Base-by-base conservation (phyloP, 441 rosid species). In the Brassica hybrid region DNA sequence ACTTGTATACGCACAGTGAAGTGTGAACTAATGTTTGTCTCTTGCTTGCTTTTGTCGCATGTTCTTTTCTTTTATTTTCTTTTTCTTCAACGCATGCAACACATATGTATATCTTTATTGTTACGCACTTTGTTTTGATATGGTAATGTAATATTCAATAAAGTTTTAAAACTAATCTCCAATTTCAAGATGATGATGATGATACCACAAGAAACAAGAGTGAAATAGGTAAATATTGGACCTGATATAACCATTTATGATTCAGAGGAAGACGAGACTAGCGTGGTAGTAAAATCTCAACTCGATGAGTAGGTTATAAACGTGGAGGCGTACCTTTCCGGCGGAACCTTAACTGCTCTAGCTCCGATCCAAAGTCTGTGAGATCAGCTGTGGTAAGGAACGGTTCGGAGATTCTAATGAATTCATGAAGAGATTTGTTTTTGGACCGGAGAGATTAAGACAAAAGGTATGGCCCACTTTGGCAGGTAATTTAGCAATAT, bases 301-400 rank as follows among this genome's bases (percentile, higher is more conserved):
- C 43, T 61, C 56, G 36, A 56, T 56, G n/a, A 58, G 34, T 43
- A 36, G 65, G 18, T 17, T 54, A 2, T 6, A 43, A 64, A 77
- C 8, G 59, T 50, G 27, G 69, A 60, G 74, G 73, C 65, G 32
- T 68, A 78, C 78, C 81, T 62, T 67, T 17, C 81, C 78, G 75
- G 78, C 58, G 17, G 74, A 78, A 67, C 59, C 71, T 23, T 73
- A 25, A 61, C 41, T 3, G 50, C 73, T 61, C 77, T 78, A 12
- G 65, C 69, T 73, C 11, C 18, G 52, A 78, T 52, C 18, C 13
- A n/a, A 64, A 25, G 3, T 14, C 57, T 14, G 65, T 0, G 23
- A 59, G 73, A 60, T 67, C 41, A 30, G 65, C 8, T 78, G 77
- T 14, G 50, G 66, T 65, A 57, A 58, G 41, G 72, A 27, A 57